Conservation (phyloP, 805 yeast species). For the Zygoascus flipseniorum region DNA sequence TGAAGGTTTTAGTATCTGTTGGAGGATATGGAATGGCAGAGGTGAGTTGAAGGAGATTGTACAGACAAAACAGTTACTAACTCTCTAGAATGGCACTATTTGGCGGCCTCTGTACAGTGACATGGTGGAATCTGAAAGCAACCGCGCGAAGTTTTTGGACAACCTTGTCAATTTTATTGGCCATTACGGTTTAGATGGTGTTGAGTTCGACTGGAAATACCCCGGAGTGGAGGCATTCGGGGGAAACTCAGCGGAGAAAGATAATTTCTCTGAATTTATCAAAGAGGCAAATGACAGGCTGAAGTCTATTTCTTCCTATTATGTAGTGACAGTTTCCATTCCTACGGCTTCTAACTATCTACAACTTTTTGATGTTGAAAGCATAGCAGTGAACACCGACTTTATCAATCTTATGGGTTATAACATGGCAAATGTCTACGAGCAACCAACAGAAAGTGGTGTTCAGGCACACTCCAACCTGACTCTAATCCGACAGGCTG, state of each 20-base stretch:
- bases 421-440: not conserved
- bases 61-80: not conserved
- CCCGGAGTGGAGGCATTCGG: not conserved
- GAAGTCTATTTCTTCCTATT: not conserved
- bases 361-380: not conserved
- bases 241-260: not conserved
- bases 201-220: not conserved
- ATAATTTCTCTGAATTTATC: not conserved
- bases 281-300: not conserved
- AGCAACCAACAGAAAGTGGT: not conserved
- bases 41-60: not conserved
- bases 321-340: not conserved
- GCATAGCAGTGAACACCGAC: not conserved
- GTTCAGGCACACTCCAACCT: not conserved
- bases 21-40: not conserved
- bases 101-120: not conserved
- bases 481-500: not conserved
- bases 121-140: not conserved
- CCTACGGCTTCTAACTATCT: not conserved
- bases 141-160: not conserved
- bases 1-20: not conserved
- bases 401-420: not conserved
- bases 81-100: not conserved
- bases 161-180: not conserved
- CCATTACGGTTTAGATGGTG: not conserved